Conservation (phyloP, 768 basidiomycete species). For the Boletus sp. region DNA sequence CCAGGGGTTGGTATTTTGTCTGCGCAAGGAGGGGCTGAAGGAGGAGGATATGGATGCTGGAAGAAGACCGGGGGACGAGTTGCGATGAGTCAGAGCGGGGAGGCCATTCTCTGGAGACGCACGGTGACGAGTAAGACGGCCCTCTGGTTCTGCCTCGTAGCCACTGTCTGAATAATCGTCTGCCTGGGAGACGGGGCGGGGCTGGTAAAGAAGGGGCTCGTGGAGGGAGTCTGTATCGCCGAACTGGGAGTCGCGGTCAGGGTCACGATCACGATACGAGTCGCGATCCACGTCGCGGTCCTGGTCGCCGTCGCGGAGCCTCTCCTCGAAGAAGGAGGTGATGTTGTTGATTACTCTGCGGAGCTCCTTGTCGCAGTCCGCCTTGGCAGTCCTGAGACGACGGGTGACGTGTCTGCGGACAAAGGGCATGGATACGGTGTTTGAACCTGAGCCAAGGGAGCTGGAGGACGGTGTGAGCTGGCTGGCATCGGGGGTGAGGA, state of each 20-base stretch:
- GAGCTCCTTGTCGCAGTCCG: constrained; percentile 95
- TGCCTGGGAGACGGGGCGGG: constrained; percentile 53
- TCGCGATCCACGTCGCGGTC: constrained; percentile 64
- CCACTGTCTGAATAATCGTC: constrained; percentile 84
- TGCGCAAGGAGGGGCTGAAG: constrained; percentile 65
- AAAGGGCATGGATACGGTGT: constrained; percentile 89
- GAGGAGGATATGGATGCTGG: constrained; percentile 63
- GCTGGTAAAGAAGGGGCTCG: constrained; percentile 61
- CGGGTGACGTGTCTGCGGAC: constrained; percentile 91
- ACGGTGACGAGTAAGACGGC: constrained; percentile 73
- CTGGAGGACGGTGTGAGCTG: constrained; percentile 14
- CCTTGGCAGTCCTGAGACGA: constrained; percentile 90
- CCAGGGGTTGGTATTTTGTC: constrained; percentile 65
- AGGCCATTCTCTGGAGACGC: constrained; percentile 53
- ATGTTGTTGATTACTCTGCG: constrained; percentile 92
- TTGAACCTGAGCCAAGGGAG: constrained; percentile 52
- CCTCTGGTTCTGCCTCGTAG: constrained; percentile 68
- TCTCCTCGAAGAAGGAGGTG: constrained; percentile 92
- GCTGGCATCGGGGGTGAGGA: constrained; percentile 64
- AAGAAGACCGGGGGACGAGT: constrained; percentile 54
- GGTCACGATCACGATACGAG: constrained; percentile 43
- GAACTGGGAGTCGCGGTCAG: constrained; percentile 57
- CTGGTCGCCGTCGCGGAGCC: constrained; percentile 74
- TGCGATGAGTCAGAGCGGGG: constrained; percentile 51
- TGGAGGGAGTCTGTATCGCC: constrained; percentile 56